phyloP scores from a whole-genome alignment of 1,284 basidiomycete genomes.

The Phylloboletellus chloephorus region DNA sequence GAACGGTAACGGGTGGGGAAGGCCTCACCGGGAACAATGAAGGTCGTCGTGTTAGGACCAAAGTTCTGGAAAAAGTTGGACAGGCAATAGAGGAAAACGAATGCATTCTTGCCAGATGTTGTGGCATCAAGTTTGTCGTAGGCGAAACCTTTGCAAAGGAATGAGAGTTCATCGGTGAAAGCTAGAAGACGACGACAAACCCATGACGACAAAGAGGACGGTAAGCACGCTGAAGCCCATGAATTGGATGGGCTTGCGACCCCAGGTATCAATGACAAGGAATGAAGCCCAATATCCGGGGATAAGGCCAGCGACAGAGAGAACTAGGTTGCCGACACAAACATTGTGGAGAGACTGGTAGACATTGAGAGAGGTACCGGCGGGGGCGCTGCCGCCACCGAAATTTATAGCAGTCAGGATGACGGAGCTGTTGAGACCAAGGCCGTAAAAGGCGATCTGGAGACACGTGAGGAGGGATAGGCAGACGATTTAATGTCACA shows the following conservation, averaged over 20 bases:
- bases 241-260: conserved; percentile 50
- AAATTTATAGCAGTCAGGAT: conserved; percentile 34
- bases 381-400: conserved; percentile 19
- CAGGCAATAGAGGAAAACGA: conserved; percentile 61
- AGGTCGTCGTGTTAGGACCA: conserved; percentile 74
- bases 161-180: conserved; percentile 4
- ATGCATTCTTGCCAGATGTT: conserved; percentile 36
- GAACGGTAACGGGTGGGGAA: conserved; percentile 74
- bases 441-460: conserved; percentile 57
- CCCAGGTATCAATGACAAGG: conserved; percentile 46
- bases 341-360: conserved; percentile 31
- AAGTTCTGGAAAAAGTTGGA: conserved; percentile 54
- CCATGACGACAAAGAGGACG: conserved; percentile 47
- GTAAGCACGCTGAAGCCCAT: conserved; percentile 57
- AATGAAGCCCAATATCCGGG: conserved; percentile 50
- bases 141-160: conserved; percentile 42
- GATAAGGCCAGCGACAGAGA: conserved; percentile 46
- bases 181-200: conserved; percentile 25
- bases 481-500: conserved; percentile 6
- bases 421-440: conserved; percentile 55
- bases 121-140: conserved; percentile 50
- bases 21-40: conserved; percentile 62
- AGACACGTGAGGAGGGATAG: conserved; percentile 13
- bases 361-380: conserved; percentile 18
- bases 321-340: conserved; percentile 39